Evolutionary conservation across 306 rosid genomes (phyloP), one percentile per base, ranked within the genome.

Genomic region (Cicer cuneatum): DNA sequence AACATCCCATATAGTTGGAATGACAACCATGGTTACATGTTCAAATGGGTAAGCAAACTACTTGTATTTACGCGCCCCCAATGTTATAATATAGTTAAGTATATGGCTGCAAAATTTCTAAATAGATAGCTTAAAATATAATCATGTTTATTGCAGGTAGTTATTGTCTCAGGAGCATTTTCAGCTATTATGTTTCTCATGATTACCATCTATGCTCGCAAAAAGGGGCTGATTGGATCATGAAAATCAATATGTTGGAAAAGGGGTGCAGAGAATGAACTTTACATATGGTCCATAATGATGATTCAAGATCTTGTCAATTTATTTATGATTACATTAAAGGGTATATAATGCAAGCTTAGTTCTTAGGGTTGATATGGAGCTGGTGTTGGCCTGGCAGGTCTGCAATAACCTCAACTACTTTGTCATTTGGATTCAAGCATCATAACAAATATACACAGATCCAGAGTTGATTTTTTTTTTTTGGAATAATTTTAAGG

Each of bases 1-100:
- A 93, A 93, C 54, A 93, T 93, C 46, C 98, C 96, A 11, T 93
- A 90, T 65, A 57, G 83, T 6, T 93, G 98, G 98, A 93, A 89
- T 11, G 39, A 85, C 0, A 3, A 62, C 51, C 77, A 87, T 16
- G 86, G 81, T 2, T 89, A 82, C 88, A 77, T 85, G 85, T 93
- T 87, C 81, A 93, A 90, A 90, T 93, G 98, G 96, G 98, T 93
- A 90, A 0, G 89, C 69, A 49, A 54, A 54, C 21, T 45, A 0
- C 9, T 74, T 2, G 11, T 29, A 12, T 49, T 46, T 16, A 58
- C 41, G 49, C 41, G 24, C 42, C 0, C 21, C 6, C 38, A 6
- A 24, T 24, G 29, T 2, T 24, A 24, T 16, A 29, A 37, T 8
- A 21, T 16, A 13, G 10, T 9, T n/a, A 38, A 8, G 19, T 15